Conservation (phyloP, 1,139 yeast genomes). For the Geotrichum macrosporum region DNA sequence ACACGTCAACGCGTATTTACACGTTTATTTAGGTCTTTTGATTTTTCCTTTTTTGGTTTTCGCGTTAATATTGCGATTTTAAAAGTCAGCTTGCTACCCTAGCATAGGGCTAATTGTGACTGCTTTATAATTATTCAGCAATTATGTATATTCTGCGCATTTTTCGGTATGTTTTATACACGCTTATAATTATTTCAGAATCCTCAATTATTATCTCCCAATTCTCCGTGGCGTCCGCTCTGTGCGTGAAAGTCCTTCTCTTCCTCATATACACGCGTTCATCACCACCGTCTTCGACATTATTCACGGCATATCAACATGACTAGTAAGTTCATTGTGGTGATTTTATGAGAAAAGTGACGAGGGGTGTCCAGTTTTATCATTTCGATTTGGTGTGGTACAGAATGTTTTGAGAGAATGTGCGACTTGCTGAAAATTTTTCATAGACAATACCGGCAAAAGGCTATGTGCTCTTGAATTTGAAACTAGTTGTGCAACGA, state of each 20-base stretch:
- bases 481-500: too few species aligned
- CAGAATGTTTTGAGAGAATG: too few species aligned
- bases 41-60: too few species aligned
- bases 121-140: neutral
- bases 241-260: slow-evolving; percentile 8
- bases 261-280: slow-evolving; percentile 1
- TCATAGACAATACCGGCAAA: too few species aligned
- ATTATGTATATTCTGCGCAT: neutral
- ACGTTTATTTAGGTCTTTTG: too few species aligned
- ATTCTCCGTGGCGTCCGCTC: neutral
- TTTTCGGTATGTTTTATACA: neutral
- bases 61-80: too few species aligned
- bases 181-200: slow-evolving; percentile 3
- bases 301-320: slow-evolving; percentile 22
- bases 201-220: neutral
- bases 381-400: neutral
- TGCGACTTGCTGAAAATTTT: neutral
- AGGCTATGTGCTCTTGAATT: too few species aligned
- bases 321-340: slow-evolving; percentile 22
- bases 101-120: slow-evolving; percentile 16
- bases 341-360: neutral
- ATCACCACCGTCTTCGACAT: slow-evolving; percentile 13
- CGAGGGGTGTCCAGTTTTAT: neutral
- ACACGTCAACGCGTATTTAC: too few species aligned
- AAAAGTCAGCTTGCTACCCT: too few species aligned